Conservation (phyloP, 2,329 filamentous ascomycete genomes). For the Neonectria faginata region DNA sequence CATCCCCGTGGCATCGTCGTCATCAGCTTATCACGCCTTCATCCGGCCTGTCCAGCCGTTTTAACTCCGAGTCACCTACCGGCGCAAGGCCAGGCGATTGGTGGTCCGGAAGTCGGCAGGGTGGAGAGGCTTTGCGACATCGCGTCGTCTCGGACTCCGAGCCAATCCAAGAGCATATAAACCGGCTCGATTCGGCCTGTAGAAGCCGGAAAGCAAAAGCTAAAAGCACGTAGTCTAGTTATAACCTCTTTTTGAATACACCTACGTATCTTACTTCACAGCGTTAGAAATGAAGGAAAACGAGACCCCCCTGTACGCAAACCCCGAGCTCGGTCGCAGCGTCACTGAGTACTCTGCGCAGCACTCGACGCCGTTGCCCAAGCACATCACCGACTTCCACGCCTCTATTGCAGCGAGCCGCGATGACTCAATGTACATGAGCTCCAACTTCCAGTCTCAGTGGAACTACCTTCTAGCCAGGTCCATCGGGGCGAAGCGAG, state of each 20-base stretch:
- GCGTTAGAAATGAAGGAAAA: constrained; percentile 53
- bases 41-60: not conserved
- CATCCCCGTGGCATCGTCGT: not conserved
- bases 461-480: constrained; percentile 56
- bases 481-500: constrained; percentile 55
- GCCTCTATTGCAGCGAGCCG: constrained; percentile 43
- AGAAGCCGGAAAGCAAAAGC: not conserved
- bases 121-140: constrained; percentile 22
- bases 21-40: not conserved
- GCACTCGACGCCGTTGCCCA: constrained; percentile 57
- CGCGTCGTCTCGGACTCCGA: constrained; percentile 34
- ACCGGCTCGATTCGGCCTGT: not conserved
- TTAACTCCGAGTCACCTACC: constrained; percentile 25
- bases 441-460: constrained; percentile 57
- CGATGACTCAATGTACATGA: constrained; percentile 53
- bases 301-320: constrained; percentile 56
- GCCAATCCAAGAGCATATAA: constrained; percentile 8
- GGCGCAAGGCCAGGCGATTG: constrained; percentile 25
- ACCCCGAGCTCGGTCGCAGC: constrained; percentile 53
- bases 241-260: no score
- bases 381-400: constrained; percentile 58
- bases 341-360: constrained; percentile 58
- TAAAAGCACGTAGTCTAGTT: not conserved
- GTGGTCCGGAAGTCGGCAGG: constrained; percentile 30
- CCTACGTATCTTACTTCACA: not conserved